Evolutionary conservation across 106 monocot genomes (phyloP), one percentile per base, ranked within the genome.

Genomic region (Acanthochlamys bracteata): DNA sequence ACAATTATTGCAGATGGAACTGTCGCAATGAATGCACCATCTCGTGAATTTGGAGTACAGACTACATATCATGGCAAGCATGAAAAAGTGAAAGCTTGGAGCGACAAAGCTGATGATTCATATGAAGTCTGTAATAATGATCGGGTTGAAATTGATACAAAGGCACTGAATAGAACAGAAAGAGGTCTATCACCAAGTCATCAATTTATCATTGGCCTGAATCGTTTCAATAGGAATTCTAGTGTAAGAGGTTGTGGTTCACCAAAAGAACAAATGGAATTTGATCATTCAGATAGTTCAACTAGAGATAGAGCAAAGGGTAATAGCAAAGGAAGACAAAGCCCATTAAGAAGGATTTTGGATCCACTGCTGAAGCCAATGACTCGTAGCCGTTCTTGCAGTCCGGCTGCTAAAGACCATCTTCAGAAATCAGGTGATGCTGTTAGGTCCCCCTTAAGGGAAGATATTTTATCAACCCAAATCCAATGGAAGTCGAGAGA

Each of bases 341-440:
- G 82, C 67, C 89, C 85, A 19, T 54, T 89, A 20, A 74, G 89
- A 59, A 82, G 89, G 60, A 71, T 89, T 67, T 27, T 89, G n/a
- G 82, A 89, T 72, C 89, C 89, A 33, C 26, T 85, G 59, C 62
- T 89, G 64, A 85, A 77, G 74, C 76, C 84, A n/a, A 78, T 68
- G 58, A 69, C 58, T 14, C 75, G 41, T 70, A 54, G 33, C 21
- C 55, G 25, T 46, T 20, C 58, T 51, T 55, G 69, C 16, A 43
- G 42, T 41, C 51, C 65, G 26, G 20, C 41, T 33, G 57, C 62
- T 46, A 22, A 62, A 7, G 58, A 24, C 53, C 58, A 51, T 16
- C 53, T 52, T 40, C n/a, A 49, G 39, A 62, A 60, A 27, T 15
- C 41, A 51, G 61, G 43, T 39, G 25, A 20, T 39, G 39, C 13